Conservation (phyloP, 2,329 filamentous ascomycete genomes). For the Metarhizium brunneum region DNA sequence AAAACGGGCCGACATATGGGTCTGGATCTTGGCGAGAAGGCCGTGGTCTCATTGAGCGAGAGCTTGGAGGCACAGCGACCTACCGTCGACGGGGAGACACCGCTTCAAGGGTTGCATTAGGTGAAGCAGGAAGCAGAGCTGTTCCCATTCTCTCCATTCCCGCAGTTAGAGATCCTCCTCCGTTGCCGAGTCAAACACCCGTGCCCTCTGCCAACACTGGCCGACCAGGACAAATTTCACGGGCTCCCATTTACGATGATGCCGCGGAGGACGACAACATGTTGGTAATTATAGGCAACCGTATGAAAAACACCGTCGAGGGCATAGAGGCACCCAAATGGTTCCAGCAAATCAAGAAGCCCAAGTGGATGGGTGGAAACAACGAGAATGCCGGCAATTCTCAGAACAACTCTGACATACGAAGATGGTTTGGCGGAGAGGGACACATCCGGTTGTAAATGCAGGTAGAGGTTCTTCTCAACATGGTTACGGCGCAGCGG, state of each 20-base stretch:
- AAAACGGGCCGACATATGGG: constrained; percentile 56
- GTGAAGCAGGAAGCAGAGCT: constrained; percentile 21
- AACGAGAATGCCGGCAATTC: constrained; percentile 23
- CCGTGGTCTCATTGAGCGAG: constrained; percentile 78
- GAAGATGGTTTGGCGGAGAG: constrained; percentile 49
- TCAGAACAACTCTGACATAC: constrained; percentile 32
- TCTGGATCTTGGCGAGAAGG: constrained; percentile 87
- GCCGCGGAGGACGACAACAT: constrained; percentile 68
- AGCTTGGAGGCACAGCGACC: constrained; percentile 58
- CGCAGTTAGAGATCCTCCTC: constrained; percentile 23
- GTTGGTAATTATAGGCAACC: constrained; percentile 72
- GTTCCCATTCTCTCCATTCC: constrained; percentile 41
- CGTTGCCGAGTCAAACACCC: constrained; percentile 31
- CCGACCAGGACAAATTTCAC: constrained; percentile 18
- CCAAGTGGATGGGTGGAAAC: constrained; percentile 69
- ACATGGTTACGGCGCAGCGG: not conserved
- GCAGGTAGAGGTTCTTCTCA: not conserved
- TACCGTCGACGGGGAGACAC: constrained; percentile 38
- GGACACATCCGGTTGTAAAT: constrained; percentile 12
- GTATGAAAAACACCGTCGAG: constrained; percentile 88
- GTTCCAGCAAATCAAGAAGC: constrained; percentile 69
- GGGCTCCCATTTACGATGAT: constrained; percentile 24
- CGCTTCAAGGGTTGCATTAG: constrained; percentile 21
- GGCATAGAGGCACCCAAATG: constrained; percentile 73
- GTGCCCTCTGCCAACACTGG: constrained; percentile 21